Conservation (phyloP, 352 stramenopile genomes). For the Globisporangium iwayamae region DNA sequence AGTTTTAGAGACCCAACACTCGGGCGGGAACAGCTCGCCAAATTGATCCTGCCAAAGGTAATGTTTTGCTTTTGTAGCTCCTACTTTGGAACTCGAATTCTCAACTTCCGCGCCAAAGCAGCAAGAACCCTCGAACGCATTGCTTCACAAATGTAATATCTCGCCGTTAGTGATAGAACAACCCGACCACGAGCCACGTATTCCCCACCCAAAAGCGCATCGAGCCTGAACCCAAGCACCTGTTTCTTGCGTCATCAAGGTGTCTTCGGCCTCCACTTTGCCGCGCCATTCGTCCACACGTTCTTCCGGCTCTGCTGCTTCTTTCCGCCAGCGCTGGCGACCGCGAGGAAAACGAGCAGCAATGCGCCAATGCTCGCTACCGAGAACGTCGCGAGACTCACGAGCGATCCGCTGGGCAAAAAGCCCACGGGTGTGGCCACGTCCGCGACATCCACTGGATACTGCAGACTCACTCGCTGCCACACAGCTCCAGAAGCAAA, state of each 20-base stretch:
- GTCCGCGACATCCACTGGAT: conserved; percentile 20
- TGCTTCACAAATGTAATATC: too few species aligned
- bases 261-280: conserved; percentile 5
- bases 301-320: not conserved
- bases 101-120: too few species aligned
- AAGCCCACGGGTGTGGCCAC: conserved; percentile 42
- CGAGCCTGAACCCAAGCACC: not conserved
- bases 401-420: conserved; percentile 31
- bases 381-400: conserved; percentile 44
- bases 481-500: conserved; percentile 25
- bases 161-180: too few species aligned
- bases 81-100: too few species aligned
- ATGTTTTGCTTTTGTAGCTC: not conserved
- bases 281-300: not conserved
- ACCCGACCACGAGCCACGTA: too few species aligned
- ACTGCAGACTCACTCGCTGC: conserved; percentile 21
- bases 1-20: not conserved
- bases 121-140: too few species aligned
- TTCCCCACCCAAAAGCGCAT: not conserved
- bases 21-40: not conserved
- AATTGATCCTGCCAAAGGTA: not conserved
- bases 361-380: conserved; percentile 33
- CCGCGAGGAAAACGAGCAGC: conserved; percentile 36
- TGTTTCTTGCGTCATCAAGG: not conserved
- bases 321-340: conserved; percentile 11